Conservation (phyloP, 2,329 filamentous ascomycete species). For the Botrytis medusae region DNA sequence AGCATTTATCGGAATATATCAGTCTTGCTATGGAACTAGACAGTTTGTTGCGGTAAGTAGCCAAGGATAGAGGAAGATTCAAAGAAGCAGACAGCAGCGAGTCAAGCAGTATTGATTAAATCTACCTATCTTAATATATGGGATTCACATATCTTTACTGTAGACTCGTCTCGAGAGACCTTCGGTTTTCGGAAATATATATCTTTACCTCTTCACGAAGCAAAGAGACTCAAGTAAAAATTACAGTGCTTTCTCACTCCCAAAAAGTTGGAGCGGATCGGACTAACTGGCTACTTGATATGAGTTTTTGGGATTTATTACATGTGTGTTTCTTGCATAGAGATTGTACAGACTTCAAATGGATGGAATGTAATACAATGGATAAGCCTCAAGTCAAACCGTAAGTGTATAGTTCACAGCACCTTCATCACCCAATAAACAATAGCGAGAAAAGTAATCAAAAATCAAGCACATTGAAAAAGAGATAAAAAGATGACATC, state of each 20-base stretch:
- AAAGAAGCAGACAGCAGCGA: too few species aligned
- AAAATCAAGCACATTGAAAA: not conserved
- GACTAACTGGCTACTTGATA: not conserved
- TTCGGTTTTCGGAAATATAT: too few species aligned
- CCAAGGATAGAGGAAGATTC: accelerated
- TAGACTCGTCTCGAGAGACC: too few species aligned
- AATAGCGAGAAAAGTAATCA: not conserved
- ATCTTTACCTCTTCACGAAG: not conserved
- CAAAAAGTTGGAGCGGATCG: not conserved
- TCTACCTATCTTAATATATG: too few species aligned
- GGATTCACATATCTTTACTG: too few species aligned
- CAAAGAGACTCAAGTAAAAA: not conserved
- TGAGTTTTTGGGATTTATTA: not conserved
- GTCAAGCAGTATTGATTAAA: too few species aligned
- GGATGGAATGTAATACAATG: too few species aligned
- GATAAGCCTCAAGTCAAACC: accelerated
- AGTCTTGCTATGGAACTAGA: too few species aligned
- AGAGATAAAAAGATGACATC: not conserved
- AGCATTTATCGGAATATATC: too few species aligned
- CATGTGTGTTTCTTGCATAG: not conserved
- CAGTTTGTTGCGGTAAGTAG: too few species aligned
- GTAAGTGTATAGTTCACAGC: too few species aligned
- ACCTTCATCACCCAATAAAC: not conserved
- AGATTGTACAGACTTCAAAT: not conserved
- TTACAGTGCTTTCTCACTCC: not conserved